phyloP scores from a whole-genome alignment of 768 basidiomycete genomes.

The Sporobolomyces pararoseus region DNA sequence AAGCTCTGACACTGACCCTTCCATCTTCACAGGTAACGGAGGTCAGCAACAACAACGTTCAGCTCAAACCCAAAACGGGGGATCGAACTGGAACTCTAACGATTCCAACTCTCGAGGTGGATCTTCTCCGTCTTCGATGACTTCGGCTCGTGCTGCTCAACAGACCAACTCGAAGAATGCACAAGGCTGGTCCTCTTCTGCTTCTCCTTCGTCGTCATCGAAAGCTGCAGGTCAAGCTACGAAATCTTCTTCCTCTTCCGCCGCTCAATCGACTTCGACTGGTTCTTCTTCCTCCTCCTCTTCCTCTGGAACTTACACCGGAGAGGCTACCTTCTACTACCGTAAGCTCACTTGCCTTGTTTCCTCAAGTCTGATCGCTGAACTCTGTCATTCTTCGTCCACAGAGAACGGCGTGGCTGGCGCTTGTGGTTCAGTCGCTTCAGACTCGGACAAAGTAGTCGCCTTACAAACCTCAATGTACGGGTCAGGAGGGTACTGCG shows the following conservation, averaged over 20 bases:
- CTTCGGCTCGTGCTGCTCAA: not conserved
- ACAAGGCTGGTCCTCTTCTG: not conserved
- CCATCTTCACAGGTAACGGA: not conserved
- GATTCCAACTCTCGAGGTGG: too few relatives aligned
- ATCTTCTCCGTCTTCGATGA: conserved; percentile 3
- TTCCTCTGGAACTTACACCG: conserved; percentile 36
- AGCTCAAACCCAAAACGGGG: too few relatives aligned
- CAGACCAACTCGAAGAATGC: not conserved
- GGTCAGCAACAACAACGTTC: not conserved
- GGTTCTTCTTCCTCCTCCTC: conserved; percentile 28
- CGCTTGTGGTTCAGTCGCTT: conserved; percentile 66
- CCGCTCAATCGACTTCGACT: conserved; percentile 7
- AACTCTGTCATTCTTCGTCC: not conserved
- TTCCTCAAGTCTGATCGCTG: conserved; percentile 46
- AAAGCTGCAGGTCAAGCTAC: not conserved
- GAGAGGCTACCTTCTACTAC: conserved; percentile 59
- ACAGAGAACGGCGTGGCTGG: conserved; percentile 54
- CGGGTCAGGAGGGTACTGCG: conserved; percentile 50
- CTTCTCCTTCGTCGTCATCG: not conserved
- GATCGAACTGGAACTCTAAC: too few relatives aligned
- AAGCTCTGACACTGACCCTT: too few relatives aligned
- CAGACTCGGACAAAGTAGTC: conserved; percentile 55
- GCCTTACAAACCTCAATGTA: conserved; percentile 57
- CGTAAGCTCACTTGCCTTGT: conserved; percentile 48
- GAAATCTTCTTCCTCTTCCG: not conserved